Conservation (phyloP, 163 green algal species). For the Volvox carteri region DNA sequence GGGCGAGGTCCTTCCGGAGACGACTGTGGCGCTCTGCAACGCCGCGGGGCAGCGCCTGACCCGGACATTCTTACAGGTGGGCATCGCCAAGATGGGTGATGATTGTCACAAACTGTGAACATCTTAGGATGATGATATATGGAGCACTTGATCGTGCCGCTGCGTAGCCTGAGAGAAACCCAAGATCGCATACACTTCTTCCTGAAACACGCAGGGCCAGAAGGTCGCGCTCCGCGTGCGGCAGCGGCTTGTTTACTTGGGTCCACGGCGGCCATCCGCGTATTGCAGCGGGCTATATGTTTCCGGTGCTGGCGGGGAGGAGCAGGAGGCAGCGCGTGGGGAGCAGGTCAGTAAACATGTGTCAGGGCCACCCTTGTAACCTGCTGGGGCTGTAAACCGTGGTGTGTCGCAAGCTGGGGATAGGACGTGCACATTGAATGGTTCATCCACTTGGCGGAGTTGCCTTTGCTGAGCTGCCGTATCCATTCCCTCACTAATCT, state of each 20-base stretch:
- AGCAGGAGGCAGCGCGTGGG: background rate
- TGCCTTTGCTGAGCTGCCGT: too few species aligned
- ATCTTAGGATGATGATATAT: too few species aligned
- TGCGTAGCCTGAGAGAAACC: too few species aligned
- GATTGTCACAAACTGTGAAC: background rate
- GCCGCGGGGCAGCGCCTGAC: constrained; percentile 61
- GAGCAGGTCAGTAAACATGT: background rate
- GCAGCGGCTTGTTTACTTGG: constrained; percentile 78
- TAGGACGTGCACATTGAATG: too few species aligned
- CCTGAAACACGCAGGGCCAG: constrained; percentile 44
- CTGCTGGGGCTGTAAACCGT: too few species aligned
- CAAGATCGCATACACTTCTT: too few species aligned
- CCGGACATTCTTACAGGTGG: constrained; percentile 28
- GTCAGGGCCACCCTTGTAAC: background rate
- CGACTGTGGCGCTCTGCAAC: constrained; percentile 68
- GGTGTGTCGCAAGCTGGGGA: too few species aligned
- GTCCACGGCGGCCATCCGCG: constrained; percentile 41
- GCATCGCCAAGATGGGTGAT: background rate
- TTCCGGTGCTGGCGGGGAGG: background rate
- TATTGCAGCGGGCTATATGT: background rate
- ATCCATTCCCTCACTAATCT: too few species aligned
- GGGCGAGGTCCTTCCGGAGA: constrained; percentile 76
- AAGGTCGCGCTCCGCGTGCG: constrained; percentile 65
- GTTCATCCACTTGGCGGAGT: too few species aligned
- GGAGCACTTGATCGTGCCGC: too few species aligned